phyloP scores from a whole-genome alignment of 192 early-diverging fungal species.

The Mortierella claussenii region DNA sequence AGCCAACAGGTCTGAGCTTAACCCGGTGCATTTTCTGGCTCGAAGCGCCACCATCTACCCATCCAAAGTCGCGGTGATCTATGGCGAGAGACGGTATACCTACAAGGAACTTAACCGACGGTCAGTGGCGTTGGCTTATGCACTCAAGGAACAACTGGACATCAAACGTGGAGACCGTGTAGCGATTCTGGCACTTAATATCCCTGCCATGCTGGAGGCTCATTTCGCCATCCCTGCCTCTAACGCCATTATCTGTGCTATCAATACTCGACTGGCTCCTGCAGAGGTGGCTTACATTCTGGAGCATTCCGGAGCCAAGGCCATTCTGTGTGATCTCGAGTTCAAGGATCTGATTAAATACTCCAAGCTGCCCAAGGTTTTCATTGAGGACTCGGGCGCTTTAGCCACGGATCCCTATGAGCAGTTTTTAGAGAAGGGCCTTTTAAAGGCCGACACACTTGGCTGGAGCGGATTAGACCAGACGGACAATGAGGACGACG shows the following conservation, averaged over 20 bases:
- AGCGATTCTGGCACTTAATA: constrained; percentile 65
- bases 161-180: constrained; percentile 61
- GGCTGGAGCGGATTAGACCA: constrained; percentile 59
- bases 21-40: constrained; percentile 65
- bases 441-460: constrained; percentile 30
- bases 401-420: constrained; percentile 60
- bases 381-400: constrained; percentile 39
- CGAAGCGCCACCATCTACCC: constrained; percentile 62
- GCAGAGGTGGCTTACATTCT: constrained; percentile 69
- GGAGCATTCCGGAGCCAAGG: constrained; percentile 57
- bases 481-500: constrained; percentile 56
- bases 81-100: constrained; percentile 47
- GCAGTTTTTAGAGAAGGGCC: constrained; percentile 44
- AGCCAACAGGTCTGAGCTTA: constrained; percentile 53
- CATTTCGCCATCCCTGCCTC: constrained; percentile 70
- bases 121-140: constrained; percentile 55
- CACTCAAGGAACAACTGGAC: constrained; percentile 42
- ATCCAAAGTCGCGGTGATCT: constrained; percentile 57
- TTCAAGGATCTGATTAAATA: constrained; percentile 47
- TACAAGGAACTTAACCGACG: constrained; percentile 62
- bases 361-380: constrained; percentile 30
- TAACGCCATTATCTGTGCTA: constrained; percentile 64
- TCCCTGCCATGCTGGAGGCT: constrained; percentile 65
- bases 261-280: constrained; percentile 65
- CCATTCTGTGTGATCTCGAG: constrained; percentile 62